Conservation (phyloP, 257 asterid species). For the Ocimum tenuiflorum region DNA sequence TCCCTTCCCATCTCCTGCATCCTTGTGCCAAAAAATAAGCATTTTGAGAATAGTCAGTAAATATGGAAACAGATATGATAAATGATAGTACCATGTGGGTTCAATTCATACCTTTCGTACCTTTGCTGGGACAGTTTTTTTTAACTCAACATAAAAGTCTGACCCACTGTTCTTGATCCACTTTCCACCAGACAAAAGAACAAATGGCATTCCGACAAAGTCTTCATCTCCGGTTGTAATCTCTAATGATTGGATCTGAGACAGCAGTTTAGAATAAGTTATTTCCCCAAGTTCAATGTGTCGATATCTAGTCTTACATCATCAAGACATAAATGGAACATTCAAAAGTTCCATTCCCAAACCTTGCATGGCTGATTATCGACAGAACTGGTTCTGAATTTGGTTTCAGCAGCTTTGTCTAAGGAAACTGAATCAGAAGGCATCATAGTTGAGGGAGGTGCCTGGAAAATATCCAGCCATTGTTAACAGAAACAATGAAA, state of each 20-base stretch:
- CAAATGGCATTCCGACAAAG: constrained; percentile 94
- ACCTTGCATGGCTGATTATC: constrained; percentile 52
- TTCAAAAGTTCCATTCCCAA: constrained; percentile 13
- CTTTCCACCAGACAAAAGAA: constrained; percentile 62
- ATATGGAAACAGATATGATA: neutral
- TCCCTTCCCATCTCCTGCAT: constrained; percentile 64
- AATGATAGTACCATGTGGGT: constrained; percentile 15
- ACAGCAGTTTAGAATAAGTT: constrained; percentile 25
- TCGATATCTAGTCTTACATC: neutral
- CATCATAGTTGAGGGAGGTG: constrained; percentile 62
- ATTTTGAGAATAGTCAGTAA: constrained; percentile 16
- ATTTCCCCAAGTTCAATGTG: constrained; percentile 1
- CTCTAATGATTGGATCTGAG: constrained; percentile 81
- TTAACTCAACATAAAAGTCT: constrained; percentile 72
- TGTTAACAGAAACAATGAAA: neutral
- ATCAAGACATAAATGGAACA: constrained; percentile 11
- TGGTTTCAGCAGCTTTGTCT: constrained; percentile 64
- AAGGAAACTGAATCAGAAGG: constrained; percentile 74
- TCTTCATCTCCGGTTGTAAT: constrained; percentile 57
- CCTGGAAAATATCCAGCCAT: constrained; percentile 38
- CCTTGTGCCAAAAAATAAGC: constrained; percentile 30
- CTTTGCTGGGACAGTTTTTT: constrained; percentile 29
- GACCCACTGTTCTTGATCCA: constrained; percentile 82
- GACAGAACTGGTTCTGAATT: constrained; percentile 35
- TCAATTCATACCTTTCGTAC: constrained; percentile 42